Evolutionary conservation across 129 eudicot genomes (phyloP).

Genomic region (Lactuca saligna): DNA sequence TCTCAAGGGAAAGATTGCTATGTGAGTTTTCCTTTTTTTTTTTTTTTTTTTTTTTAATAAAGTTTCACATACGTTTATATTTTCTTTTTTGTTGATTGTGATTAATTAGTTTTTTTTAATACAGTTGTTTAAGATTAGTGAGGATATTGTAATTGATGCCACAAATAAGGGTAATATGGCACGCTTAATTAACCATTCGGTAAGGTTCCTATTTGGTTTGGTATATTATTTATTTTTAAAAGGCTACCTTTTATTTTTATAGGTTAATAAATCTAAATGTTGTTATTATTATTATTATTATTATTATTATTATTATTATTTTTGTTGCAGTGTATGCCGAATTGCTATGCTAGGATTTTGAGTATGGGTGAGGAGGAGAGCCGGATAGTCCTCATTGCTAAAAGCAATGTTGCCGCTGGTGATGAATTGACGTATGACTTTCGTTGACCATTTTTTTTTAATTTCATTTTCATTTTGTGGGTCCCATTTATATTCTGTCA

Average conservation of each 20-base stretch:
- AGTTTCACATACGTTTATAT: neutral
- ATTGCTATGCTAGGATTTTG: constrained; percentile 91
- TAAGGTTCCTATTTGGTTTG: constrained; percentile 32
- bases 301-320: no score
- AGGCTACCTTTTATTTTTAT: neutral
- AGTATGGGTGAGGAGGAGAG: constrained; percentile 73
- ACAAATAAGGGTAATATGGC: constrained; percentile 84
- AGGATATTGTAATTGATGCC: constrained; percentile 88
- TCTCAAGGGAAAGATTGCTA: constrained; percentile 84
- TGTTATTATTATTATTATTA: no score
- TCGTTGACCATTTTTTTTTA: neutral
- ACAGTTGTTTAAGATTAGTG: constrained; percentile 93
- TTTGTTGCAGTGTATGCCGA: constrained; percentile 88
- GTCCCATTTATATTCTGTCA: neutral
- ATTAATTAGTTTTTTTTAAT: constrained; percentile 15
- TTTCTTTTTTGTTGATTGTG: constrained; percentile 2
- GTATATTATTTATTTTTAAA: neutral
- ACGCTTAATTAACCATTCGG: constrained; percentile 93
- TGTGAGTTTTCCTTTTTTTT: constrained; percentile 45
- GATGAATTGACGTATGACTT: constrained; percentile 78
- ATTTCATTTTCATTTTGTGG: neutral
- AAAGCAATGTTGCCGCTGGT: constrained; percentile 73
- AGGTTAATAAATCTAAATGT: neutral
- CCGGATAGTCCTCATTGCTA: constrained; percentile 86
- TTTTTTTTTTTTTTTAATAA: neutral